Percentiles rank a stretch among this genome's conserved stretches.
Evolutionary conservation across 768 basidiomycete species (phyloP).

Genomic region (Termitomyces heimii): DNA sequence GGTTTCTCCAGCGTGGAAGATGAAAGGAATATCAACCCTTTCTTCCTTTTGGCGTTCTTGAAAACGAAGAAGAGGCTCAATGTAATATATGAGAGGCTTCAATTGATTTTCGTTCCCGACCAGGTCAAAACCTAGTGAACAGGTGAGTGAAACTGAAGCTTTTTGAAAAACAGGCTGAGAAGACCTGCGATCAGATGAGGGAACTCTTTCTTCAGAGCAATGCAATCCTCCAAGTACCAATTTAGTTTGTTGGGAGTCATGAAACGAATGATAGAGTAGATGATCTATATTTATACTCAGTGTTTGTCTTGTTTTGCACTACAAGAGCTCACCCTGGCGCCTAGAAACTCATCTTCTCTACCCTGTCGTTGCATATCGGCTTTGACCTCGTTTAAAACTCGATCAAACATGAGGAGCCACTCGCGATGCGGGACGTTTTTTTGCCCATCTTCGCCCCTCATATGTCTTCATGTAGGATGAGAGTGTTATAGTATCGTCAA

Average conservation of each 20-base stretch:
- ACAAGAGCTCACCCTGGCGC: constrained; percentile 44
- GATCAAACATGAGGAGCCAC: constrained; percentile 50
- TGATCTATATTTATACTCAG: constrained; percentile 41
- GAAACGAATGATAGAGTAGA: constrained; percentile 59
- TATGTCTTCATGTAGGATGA: constrained; percentile 32
- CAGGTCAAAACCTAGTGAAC: constrained; percentile 61
- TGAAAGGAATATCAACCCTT: constrained; percentile 64
- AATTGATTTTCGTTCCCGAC: constrained; percentile 69
- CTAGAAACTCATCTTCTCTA: constrained; percentile 57
- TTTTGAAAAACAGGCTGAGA: background rate
- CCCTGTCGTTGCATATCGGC: constrained; percentile 43
- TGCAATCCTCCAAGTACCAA: constrained; percentile 70
- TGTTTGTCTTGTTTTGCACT: background rate
- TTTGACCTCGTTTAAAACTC: constrained; percentile 47
- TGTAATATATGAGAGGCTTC: constrained; percentile 56
- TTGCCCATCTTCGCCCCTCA: constrained; percentile 51
- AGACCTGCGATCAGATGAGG: constrained; percentile 68
- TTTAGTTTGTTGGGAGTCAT: constrained; percentile 51
- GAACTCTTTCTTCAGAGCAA: constrained; percentile 66
- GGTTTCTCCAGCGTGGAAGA: constrained; percentile 80
- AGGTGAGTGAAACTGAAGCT: background rate
- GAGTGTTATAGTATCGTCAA: background rate
- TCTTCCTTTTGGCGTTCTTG: constrained; percentile 47
- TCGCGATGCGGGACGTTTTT: constrained; percentile 54
- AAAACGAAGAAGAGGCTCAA: constrained; percentile 56